Conservation (phyloP, 345 rosid genomes). For the Firmiana major region DNA sequence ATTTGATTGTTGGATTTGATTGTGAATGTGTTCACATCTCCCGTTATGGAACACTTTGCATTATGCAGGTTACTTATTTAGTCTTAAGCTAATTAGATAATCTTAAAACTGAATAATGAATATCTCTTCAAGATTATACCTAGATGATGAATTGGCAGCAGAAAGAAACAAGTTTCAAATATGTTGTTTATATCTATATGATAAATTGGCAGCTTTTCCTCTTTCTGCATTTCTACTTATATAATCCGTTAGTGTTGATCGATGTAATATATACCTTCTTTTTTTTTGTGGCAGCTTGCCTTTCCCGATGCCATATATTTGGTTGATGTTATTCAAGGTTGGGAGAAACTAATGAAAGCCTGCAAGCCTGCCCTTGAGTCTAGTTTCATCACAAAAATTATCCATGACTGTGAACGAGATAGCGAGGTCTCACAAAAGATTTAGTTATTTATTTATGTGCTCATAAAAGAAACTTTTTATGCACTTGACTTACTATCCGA, state of each 20-base stretch:
- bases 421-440: slow-evolving; percentile 67
- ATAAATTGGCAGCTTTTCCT: neutral
- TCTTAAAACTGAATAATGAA: neutral
- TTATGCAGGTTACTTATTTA: slow-evolving; percentile 67
- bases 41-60: slow-evolving; percentile 78
- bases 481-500: neutral
- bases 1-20: slow-evolving; percentile 72
- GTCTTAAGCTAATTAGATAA: neutral
- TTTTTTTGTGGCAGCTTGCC: slow-evolving; percentile 61
- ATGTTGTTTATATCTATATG: neutral
- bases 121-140: neutral
- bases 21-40: slow-evolving; percentile 88
- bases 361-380: slow-evolving; percentile 98
- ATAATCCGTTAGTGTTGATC: neutral
- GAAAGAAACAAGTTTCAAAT: neutral
- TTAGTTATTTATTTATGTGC: slow-evolving; percentile 19
- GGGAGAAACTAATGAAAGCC: slow-evolving; percentile 63
- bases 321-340: slow-evolving; percentile 80
- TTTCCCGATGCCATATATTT: slow-evolving; percentile 81
- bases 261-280: neutral
- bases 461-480: neutral
- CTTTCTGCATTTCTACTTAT: neutral
- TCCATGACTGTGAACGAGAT: slow-evolving; percentile 97
- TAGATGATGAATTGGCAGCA: no score
- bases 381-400: slow-evolving; percentile 75